Percentiles rank a stretch among this genome's conserved stretches.
Evolutionary conservation across 106 monocot species (phyloP).

Genomic region (Amphibolis antarctica): DNA sequence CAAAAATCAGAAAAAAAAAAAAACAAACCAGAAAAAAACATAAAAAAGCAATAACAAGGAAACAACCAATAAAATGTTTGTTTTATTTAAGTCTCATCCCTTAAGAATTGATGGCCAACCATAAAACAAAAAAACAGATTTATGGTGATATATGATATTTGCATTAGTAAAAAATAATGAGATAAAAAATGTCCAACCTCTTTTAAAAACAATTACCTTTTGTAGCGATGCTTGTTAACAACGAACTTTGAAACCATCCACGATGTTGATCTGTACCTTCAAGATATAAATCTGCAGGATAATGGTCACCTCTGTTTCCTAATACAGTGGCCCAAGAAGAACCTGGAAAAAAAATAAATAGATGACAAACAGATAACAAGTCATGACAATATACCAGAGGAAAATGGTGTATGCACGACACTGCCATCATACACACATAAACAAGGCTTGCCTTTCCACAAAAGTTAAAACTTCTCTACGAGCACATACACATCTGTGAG

Average conservation of each 20-base stretch:
- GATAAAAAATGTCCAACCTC: neutral
- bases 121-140: neutral
- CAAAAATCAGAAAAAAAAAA: neutral
- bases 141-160: neutral
- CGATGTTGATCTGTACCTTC: constrained; percentile 99
- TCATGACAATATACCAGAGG: neutral
- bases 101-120: too few species aligned
- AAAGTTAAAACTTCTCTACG: too few species aligned
- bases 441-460: too few species aligned
- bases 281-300: constrained; percentile 91
- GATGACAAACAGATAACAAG: neutral
- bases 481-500: too few species aligned
- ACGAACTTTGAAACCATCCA: constrained; percentile 98
- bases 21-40: neutral
- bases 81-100: too few species aligned
- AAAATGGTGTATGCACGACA: neutral
- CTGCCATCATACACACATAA: neutral
- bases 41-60: neutral
- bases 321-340: constrained; percentile 96
- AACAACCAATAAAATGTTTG: too few species aligned
- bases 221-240: constrained; percentile 85
- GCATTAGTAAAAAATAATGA: neutral
- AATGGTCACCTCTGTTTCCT: constrained; percentile 45
- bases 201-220: constrained; percentile 41
- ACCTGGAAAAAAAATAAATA: constrained; percentile 25